phyloP scores from a whole-genome alignment of 148 eudicot species.

The Rhododendron ferrugineum region DNA sequence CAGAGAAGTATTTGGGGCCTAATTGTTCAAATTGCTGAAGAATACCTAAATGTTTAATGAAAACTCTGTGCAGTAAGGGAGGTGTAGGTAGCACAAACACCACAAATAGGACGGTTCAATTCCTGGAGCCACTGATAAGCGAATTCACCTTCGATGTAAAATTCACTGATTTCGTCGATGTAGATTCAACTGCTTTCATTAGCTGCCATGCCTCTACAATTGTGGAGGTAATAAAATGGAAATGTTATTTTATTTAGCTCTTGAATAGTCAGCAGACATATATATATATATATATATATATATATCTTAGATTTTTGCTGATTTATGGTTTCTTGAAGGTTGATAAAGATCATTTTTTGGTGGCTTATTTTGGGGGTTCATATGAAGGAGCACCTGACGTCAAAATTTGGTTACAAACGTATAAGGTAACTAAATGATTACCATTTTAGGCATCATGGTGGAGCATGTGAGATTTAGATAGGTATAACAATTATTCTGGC shows the following conservation, averaged over 20 bases:
- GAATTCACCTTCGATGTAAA: slow-evolving; percentile 66
- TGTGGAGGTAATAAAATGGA: slow-evolving; percentile 55
- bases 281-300: too few relatives aligned
- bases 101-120: slow-evolving; percentile 9
- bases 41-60: not conserved
- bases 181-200: slow-evolving; percentile 54
- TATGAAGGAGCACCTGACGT: slow-evolving; percentile 86
- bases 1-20: not conserved
- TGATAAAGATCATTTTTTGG: slow-evolving; percentile 69
- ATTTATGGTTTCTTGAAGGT: slow-evolving; percentile 34
- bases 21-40: not conserved
- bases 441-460: not conserved
- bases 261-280: not conserved
- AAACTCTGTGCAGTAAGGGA: slow-evolving; percentile 21
- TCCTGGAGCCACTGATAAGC: slow-evolving; percentile 27
- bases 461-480: not conserved
- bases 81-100: slow-evolving; percentile 16
- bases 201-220: slow-evolving; percentile 95
- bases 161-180: slow-evolving; percentile 41
- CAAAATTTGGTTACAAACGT: slow-evolving; percentile 85
- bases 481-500: not conserved
- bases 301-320: not conserved
- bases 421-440: slow-evolving; percentile 36
- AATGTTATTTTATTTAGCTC: not conserved
- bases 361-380: slow-evolving; percentile 94